Conservation (phyloP, 495 filamentous ascomycete species). For the Parmelia sp. region DNA sequence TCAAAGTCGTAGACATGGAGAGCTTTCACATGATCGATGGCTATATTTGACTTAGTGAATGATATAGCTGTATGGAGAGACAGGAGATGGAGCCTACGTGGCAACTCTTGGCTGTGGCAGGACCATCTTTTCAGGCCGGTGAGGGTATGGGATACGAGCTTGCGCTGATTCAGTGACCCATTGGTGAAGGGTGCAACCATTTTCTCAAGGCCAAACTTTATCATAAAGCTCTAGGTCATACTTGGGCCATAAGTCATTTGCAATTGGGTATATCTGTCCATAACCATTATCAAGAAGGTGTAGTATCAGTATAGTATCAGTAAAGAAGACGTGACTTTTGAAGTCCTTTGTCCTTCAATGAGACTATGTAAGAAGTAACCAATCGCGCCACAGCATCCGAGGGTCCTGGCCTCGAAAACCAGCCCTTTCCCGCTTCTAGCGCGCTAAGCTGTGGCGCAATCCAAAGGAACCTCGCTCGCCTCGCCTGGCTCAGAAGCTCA, state of each 20-base stretch:
- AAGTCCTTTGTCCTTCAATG: no score
- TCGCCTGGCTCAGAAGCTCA: no score
- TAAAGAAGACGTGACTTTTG: no score
- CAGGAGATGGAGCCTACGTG: conserved; percentile 38
- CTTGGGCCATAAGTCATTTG: background rate
- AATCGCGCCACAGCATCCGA: no score
- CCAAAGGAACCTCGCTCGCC: no score
- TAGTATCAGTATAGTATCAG: background rate
- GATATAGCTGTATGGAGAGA: conserved; percentile 15
- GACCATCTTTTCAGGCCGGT: conserved; percentile 80
- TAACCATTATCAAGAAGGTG: background rate
- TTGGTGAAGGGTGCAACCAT: conserved; percentile 18
- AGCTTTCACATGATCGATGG: conserved; percentile 59
- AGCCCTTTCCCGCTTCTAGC: background rate
- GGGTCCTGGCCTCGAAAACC: no score
- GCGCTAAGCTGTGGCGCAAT: background rate
- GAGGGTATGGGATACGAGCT: conserved; percentile 47
- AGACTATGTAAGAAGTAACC: no score
- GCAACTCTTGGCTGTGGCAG: conserved; percentile 62
- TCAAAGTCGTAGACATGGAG: conserved; percentile 99
- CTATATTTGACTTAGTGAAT: conserved; percentile 33
- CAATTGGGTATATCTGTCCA: background rate
- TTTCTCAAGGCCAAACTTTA: conserved; percentile 1
- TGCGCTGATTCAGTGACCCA: conserved; percentile 18
- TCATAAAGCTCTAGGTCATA: background rate